Conservation (phyloP, 1,284 basidiomycete genomes). For the Psilocybe mexicana region DNA sequence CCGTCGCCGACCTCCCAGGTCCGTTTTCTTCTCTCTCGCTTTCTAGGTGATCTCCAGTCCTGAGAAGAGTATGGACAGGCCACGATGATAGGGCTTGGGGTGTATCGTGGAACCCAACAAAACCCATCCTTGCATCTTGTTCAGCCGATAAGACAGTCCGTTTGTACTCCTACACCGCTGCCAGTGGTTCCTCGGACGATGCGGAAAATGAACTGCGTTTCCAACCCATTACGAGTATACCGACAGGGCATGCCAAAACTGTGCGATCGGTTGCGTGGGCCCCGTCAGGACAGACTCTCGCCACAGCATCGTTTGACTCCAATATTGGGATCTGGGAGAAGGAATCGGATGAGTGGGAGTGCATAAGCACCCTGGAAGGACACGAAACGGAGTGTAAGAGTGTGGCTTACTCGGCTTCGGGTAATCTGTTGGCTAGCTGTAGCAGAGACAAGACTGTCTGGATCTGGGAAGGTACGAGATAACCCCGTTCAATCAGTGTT, state of each 20-base stretch:
- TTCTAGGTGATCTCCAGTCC: neutral
- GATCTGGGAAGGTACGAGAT: constrained; percentile 90
- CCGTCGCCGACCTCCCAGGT: constrained; percentile 29
- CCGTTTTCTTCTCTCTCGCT: neutral
- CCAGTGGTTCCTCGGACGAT: neutral
- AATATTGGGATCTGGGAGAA: constrained; percentile 92
- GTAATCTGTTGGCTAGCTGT: constrained; percentile 88
- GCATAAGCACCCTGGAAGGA: constrained; percentile 86
- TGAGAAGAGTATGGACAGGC: constrained; percentile 39
- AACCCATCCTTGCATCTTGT: constrained; percentile 87
- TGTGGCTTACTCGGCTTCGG: constrained; percentile 82
- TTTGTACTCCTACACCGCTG: constrained; percentile 70
- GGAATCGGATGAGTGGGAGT: constrained; percentile 71
- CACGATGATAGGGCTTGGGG: constrained; percentile 90
- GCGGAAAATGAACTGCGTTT: constrained; percentile 39
- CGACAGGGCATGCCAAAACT: constrained; percentile 88
- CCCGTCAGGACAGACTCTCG: constrained; percentile 86
- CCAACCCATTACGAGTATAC: constrained; percentile 60
- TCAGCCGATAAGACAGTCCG: constrained; percentile 93
- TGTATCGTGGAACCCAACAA: constrained; percentile 88
- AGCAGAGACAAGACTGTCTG: constrained; percentile 97
- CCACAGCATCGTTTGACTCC: constrained; percentile 94
- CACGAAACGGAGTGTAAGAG: constrained; percentile 99
- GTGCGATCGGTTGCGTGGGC: constrained; percentile 92
- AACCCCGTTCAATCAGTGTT: constrained; percentile 1